Percentiles rank a stretch among this genome's conserved stretches.
These are phyloP conservation scores for Cordia subcordata DNA, from an alignment of 257 asterid species.

Conservation along the genomic window DNA sequence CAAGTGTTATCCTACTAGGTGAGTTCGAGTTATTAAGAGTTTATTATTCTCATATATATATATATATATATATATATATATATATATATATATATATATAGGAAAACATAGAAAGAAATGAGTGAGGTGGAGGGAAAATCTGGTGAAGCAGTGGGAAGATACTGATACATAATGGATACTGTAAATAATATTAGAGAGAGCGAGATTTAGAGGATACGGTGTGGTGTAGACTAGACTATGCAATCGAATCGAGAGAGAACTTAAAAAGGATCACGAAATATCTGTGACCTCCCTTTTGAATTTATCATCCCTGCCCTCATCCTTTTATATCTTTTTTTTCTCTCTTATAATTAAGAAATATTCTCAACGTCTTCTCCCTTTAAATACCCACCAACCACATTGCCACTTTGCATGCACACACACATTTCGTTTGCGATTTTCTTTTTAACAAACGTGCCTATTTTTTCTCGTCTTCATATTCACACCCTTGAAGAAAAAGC, in stretches of 20 bases:
- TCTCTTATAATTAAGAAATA: background rate
- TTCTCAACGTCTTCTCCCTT: conserved; percentile 15
- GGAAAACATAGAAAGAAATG: background rate
- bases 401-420: background rate
- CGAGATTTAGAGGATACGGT: conserved; percentile 10
- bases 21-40: too few relatives aligned
- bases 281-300: conserved; percentile 23
- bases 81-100: too few relatives aligned
- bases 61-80: too few relatives aligned
- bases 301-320: background rate
- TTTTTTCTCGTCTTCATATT: conserved; percentile 1
- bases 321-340: conserved; percentile 13
- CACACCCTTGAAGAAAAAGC: background rate
- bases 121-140: conserved; percentile 18
- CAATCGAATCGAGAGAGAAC: conserved; percentile 28
- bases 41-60: too few relatives aligned
- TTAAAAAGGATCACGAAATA: conserved; percentile 35
- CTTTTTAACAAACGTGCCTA: too few relatives aligned
- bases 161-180: conserved; percentile 8
- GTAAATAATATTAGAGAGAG: background rate
- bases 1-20: too few relatives aligned
- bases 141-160: conserved; percentile 18
- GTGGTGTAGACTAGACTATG: conserved; percentile 1
- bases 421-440: too few relatives aligned
- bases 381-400: conserved; percentile 30